Conservation (phyloP, 495 filamentous ascomycete genomes). For the Aspergillus panamensis region DNA sequence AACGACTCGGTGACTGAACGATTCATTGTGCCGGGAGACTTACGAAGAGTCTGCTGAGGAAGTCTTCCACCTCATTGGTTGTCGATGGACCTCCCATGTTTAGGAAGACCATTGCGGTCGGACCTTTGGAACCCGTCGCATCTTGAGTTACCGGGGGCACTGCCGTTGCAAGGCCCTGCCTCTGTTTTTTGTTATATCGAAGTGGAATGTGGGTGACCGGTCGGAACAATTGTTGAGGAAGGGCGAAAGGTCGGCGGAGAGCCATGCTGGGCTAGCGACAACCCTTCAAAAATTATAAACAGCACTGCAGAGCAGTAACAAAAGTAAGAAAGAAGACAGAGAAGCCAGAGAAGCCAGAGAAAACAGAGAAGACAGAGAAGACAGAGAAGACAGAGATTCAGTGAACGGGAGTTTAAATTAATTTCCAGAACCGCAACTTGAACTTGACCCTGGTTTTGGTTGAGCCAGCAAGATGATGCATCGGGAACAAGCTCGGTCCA, state of each 20-base stretch:
- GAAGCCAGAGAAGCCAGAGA: no score
- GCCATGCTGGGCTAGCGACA: constrained; percentile 28
- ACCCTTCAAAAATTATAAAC: neutral
- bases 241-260: constrained; percentile 33
- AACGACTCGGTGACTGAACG: neutral
- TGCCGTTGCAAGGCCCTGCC: constrained; percentile 56
- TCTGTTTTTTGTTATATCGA: constrained; percentile 26
- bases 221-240: constrained; percentile 33
- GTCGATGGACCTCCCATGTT: constrained; percentile 99
- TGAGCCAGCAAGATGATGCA: constrained; percentile 19
- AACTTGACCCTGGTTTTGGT: neutral
- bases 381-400: neutral
- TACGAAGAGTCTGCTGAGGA: constrained; percentile 93
- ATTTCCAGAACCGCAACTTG: no score
- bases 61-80: constrained; percentile 80
- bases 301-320: neutral
- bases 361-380: neutral
- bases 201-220: constrained; percentile 25
- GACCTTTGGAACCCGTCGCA: constrained; percentile 57
- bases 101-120: constrained; percentile 95
- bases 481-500: constrained; percentile 12
- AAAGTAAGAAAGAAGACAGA: neutral
- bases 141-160: constrained; percentile 73
- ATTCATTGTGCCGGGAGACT: constrained; percentile 19
- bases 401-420: neutral